Conservation (phyloP, 164 flowering plant genomes). For the Vitis labrusca region DNA sequence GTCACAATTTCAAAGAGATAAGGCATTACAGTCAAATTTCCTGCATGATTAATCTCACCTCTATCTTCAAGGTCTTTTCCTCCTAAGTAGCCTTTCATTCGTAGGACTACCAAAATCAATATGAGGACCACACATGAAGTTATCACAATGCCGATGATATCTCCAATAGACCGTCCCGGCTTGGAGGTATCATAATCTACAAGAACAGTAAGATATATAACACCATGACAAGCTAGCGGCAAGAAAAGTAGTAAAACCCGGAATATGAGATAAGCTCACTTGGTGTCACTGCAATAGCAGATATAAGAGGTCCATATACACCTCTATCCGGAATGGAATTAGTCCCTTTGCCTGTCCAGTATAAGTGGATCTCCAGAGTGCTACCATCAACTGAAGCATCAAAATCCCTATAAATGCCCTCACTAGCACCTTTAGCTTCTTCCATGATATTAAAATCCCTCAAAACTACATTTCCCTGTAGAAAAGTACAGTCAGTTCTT, state of each 20-base stretch:
- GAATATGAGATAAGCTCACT: slow-evolving; percentile 41
- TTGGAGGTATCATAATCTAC: too few species aligned
- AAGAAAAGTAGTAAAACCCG: not conserved
- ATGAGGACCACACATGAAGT: slow-evolving; percentile 35
- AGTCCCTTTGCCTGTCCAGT: slow-evolving; percentile 90
- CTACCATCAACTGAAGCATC: slow-evolving; percentile 39
- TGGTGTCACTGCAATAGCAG: slow-evolving; percentile 77
- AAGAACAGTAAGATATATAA: slow-evolving; percentile 9
- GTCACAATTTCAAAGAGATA: not conserved
- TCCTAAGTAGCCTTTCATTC: slow-evolving; percentile 48
- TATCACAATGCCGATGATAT: slow-evolving; percentile 63
- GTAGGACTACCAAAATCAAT: slow-evolving; percentile 38
- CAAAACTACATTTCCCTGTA: slow-evolving; percentile 24
- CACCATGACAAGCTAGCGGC: not conserved
- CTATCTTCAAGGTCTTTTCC: slow-evolving; percentile 47
- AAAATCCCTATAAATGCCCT: slow-evolving; percentile 26
- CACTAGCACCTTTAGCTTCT: slow-evolving; percentile 61
- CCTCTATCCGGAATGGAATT: slow-evolving; percentile 61
- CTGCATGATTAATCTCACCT: slow-evolving; percentile 33
- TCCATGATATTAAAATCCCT: slow-evolving; percentile 58
- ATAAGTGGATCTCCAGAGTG: slow-evolving; percentile 71
- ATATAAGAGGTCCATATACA: slow-evolving; percentile 83
- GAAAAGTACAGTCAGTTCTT: not conserved
- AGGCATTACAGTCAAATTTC: not conserved
- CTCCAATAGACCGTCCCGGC: slow-evolving; percentile 55